Conservation (phyloP, 176 grass and related monocot species). For the Thinopyrum elongatum region DNA sequence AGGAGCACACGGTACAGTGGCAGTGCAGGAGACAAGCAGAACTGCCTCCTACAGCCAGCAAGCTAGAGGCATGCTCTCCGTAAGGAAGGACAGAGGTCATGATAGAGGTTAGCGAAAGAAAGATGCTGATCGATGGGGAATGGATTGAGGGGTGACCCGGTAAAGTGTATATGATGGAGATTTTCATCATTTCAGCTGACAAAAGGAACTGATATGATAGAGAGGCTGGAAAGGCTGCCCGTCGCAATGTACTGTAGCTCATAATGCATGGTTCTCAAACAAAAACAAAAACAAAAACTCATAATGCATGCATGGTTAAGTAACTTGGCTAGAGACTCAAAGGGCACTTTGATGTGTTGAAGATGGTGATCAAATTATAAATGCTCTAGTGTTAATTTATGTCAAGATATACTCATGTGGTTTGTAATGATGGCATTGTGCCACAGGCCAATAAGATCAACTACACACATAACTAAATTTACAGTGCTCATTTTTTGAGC, state of each 20-base stretch:
- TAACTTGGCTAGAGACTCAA: not conserved
- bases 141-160: not conserved
- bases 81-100: not conserved
- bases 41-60: slow-evolving; percentile 1
- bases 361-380: no score
- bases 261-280: not conserved
- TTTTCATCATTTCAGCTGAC: slow-evolving; percentile 32
- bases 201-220: slow-evolving; percentile 14
- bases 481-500: not conserved
- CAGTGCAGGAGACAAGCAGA: not conserved
- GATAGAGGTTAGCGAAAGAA: not conserved
- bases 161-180: not conserved
- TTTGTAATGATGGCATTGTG: not conserved
- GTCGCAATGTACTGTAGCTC: not conserved
- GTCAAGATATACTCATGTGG: no score
- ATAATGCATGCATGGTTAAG: not conserved
- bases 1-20: not conserved
- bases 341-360: no score
- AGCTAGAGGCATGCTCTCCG: not conserved
- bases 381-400: no score
- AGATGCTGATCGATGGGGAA: not conserved
- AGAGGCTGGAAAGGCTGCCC: not conserved
- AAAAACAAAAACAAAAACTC: no score
- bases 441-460: not conserved
- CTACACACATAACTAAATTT: not conserved